Evolutionary conservation across 2,329 filamentous ascomycete species (phyloP), one percentile per base, ranked within the genome.

Genomic region (Macrophomina pseudophaseolina): DNA sequence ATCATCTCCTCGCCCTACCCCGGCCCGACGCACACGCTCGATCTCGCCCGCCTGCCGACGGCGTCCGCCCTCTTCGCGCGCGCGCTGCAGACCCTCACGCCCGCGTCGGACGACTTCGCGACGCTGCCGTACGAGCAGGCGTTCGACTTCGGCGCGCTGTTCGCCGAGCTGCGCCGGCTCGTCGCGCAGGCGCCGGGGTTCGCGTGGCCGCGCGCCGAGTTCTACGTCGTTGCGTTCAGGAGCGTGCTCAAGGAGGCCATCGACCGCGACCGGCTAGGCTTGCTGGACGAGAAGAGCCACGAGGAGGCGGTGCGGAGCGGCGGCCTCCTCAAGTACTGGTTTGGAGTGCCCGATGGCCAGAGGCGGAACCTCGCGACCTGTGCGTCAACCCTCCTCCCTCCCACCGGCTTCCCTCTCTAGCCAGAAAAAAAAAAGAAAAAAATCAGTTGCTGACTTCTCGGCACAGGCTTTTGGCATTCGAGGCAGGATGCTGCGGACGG

Each of bases 281-380:
- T 84, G 32, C 84, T 97, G 38, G 94, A 97, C 78, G 89, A 90
- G 74, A 88, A 88, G 67, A 91, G 91, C 6, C 93, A 97, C 76
- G 84, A 86, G 30, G 93, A 97, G 76, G 94, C 94, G 12, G 90
- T 89, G 18, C 85, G 85, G 46, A 91, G 88, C 72, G 93, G 93
- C 5, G 93, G 93, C 0, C 86, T 97, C 74, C 80, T 97, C 74
- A 97, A 97, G 78, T 97, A 97, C 79, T 97, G 94, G 93, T 97
- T 96, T 77, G 92, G 93, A 2, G 83, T 81, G 40, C 89, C 90
- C 23, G 88, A 96, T 79, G 81, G 77, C 51, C 83, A 90, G 62
- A 85, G 90, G 69, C 84, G 87, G 74, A 97, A 97, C 80, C 79
- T 97, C 72, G 94, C 94, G 51, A 97, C 93, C 58, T 83, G 82